Percentiles rank a stretch among this genome's conserved stretches.
phyloP scores from a whole-genome alignment of 306 rosid species.

The Bauhinia variegata region DNA sequence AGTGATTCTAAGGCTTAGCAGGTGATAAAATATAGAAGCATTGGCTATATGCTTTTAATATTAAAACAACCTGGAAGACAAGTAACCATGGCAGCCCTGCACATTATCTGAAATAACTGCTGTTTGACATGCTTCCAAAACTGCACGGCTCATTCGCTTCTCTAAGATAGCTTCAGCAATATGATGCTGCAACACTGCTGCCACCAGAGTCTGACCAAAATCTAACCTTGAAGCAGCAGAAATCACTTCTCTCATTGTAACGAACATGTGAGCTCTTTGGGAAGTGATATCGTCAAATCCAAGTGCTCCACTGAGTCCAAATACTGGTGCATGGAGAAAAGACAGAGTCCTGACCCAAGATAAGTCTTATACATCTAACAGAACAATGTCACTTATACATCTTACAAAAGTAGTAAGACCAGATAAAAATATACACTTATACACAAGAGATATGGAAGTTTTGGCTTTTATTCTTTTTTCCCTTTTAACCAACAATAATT shows the following conservation, averaged over 20 bases:
- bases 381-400: not conserved
- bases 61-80: constrained; percentile 78
- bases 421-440: not conserved
- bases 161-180: constrained; percentile 62
- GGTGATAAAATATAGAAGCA: not conserved
- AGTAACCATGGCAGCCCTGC: constrained; percentile 84
- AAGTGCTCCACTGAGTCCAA: constrained; percentile 76
- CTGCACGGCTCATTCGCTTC: constrained; percentile 62
- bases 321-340: constrained; percentile 84
- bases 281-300: constrained; percentile 60
- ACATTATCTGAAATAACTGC: constrained; percentile 74
- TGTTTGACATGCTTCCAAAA: constrained; percentile 74
- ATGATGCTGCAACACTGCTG: constrained; percentile 79
- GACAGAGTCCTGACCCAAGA: constrained; percentile 48
- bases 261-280: constrained; percentile 86
- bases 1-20: not conserved
- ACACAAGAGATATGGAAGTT: constrained; percentile 1
- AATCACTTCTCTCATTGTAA: constrained; percentile 76
- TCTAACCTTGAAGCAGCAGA: constrained; percentile 92
- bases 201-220: constrained; percentile 82
- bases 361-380: constrained; percentile 24
- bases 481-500: constrained; percentile 2
- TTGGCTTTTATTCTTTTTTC: constrained; percentile 6
- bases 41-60: constrained; percentile 43
- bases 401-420: not conserved